These are phyloP conservation scores for Populus simonii DNA, from an alignment of 345 rosid species.

Conservation along the genomic window DNA sequence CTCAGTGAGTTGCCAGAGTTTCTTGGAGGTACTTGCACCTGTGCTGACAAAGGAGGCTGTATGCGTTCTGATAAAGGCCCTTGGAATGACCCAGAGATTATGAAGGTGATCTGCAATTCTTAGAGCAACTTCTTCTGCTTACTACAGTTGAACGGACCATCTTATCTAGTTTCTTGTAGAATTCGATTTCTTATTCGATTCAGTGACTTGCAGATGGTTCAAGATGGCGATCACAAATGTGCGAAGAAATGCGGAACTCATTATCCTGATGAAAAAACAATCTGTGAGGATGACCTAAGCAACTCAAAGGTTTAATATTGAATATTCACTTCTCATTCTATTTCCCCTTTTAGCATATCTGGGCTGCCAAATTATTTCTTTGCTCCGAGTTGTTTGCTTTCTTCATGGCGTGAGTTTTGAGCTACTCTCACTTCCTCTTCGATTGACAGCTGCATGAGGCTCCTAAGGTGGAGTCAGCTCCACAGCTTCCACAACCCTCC, in stretches of 20 bases:
- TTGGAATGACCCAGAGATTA: conserved; percentile 69
- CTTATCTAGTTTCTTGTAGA: neutral
- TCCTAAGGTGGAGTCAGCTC: conserved; percentile 27
- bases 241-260: conserved; percentile 31
- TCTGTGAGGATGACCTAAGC: conserved; percentile 40
- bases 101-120: conserved; percentile 47
- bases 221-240: conserved; percentile 69
- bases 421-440: conserved; percentile 6
- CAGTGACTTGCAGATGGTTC: conserved; percentile 55
- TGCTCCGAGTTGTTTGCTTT: neutral
- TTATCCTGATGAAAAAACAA: conserved; percentile 41
- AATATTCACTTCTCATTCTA: neutral
- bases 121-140: neutral
- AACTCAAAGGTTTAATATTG: conserved; percentile 41
- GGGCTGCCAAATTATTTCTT: neutral
- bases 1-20: conserved; percentile 84
- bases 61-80: conserved; percentile 95
- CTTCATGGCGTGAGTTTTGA: neutral
- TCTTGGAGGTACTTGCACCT: conserved; percentile 87
- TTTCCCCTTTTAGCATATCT: neutral
- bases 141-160: neutral
- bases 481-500: conserved; percentile 25
- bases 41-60: conserved; percentile 84
- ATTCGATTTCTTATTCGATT: neutral
- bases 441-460: conserved; percentile 41